Evolutionary conservation across 371 early-diverging fungal species (phyloP), one percentile per base, ranked within the genome.

Genomic region (Apophysomyces trapeziformis): DNA sequence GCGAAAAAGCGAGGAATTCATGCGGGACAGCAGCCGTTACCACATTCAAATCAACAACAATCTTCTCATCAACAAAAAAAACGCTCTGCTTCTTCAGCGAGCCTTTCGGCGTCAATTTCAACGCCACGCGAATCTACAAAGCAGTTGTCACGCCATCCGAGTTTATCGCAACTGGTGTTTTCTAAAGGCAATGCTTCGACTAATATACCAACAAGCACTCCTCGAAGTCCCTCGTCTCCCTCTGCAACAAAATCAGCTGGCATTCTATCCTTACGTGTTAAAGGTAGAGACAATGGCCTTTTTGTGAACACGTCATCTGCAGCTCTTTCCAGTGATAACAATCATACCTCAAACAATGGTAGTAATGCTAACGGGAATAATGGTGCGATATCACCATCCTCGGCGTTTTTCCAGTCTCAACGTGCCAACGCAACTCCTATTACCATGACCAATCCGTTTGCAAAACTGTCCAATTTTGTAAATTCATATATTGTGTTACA

Each of bases 401-500:
- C 71, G 37, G 67, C 50, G 14, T 84, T 80, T 65, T 82, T 81
- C 72, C 75, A 76, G 56, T 62, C 76, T 60, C 86, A 67, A 44
- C 78, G 62, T 43, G 70, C 77, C 57, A 87, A 79, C 69, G 85
- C 80, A 1, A 83, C 83, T 4, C 83, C 83, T 6, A 73, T 83
- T 8, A 83, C 83, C 2, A 77, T 83, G 72, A 80, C 83, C n/a
- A 83, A 80, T 26, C 80, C 80, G 0, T 83, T 79, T 69, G 80
- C 83, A 8, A 83, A 83, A 38, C 62, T 80, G 8, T 70, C 81
- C n/a, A 76, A 83, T n/a, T 89, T 89, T 70, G 85, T 89, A 5
- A 77, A 86, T 54, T 80, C 86, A 2, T 89, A 83, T 61, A 86
- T 88, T 61, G 83, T 88, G 0, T 59, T 89, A 9, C 88, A 89